phyloP scores from a whole-genome alignment of 768 basidiomycete species.

The Serendipita indica region DNA sequence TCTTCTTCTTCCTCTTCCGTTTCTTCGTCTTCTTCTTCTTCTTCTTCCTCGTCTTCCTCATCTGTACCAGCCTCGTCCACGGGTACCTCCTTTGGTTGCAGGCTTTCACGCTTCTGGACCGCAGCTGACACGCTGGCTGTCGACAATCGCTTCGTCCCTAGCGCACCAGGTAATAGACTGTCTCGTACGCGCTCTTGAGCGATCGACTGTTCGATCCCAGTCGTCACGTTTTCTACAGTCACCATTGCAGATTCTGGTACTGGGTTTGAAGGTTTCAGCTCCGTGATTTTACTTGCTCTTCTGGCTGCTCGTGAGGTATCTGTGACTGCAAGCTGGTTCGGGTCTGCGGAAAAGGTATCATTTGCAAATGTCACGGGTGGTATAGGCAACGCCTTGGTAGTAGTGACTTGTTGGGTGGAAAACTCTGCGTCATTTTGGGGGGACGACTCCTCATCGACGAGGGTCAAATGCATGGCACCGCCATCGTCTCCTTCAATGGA shows the following conservation, averaged over 20 bases:
- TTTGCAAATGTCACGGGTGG: neutral
- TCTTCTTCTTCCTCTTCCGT: conserved; percentile 23
- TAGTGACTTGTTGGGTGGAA: neutral
- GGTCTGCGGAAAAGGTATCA: neutral
- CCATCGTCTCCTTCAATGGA: neutral
- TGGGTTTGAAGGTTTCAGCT: conserved; percentile 2
- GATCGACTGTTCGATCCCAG: conserved; percentile 5
- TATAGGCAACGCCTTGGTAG: neutral
- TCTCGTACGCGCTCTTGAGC: neutral
- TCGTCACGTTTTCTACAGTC: conserved; percentile 7
- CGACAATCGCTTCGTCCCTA: neutral
- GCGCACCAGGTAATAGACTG: neutral
- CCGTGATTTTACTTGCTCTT: conserved; percentile 1
- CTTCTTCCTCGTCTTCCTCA: conserved; percentile 34
- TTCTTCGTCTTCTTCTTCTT: conserved; percentile 22
- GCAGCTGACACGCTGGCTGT: neutral
- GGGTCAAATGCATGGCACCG: neutral
- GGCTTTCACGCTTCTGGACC: neutral
- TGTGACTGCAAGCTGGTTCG: neutral
- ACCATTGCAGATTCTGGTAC: neutral
- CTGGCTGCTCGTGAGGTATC: neutral
- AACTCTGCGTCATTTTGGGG: neutral
- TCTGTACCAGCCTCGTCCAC: conserved; percentile 26
- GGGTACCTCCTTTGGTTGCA: conserved; percentile 6
- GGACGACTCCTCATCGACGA: conserved; percentile 3